These are phyloP conservation scores for Pinus albicaulis DNA, from an alignment of 75 land plant genomes.

Conservation along the genomic window DNA sequence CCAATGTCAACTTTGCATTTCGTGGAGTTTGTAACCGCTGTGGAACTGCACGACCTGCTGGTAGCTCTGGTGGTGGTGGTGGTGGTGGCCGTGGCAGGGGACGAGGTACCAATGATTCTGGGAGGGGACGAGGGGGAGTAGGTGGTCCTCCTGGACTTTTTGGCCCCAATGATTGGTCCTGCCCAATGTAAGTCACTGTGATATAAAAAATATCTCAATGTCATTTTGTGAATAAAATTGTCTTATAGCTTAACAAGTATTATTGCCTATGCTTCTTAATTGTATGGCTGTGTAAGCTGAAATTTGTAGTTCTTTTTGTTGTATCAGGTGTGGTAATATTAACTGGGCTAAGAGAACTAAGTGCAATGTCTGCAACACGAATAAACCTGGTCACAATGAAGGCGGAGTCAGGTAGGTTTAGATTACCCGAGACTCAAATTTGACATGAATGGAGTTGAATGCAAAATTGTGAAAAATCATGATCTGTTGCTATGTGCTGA, in stretches of 20 bases:
- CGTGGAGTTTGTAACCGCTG: slow-evolving; percentile 97
- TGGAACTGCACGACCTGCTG: slow-evolving; percentile 87
- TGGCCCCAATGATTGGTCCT: slow-evolving; percentile 98
- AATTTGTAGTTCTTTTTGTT: not conserved
- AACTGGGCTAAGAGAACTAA: slow-evolving; percentile 97
- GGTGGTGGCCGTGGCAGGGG: slow-evolving; percentile 75
- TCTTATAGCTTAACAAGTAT: not conserved
- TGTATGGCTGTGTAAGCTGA: not conserved
- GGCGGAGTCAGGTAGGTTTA: slow-evolving; percentile 86
- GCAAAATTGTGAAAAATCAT: not conserved
- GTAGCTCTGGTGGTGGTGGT: slow-evolving; percentile 39
- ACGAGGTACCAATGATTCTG: slow-evolving; percentile 50
- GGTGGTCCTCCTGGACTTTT: slow-evolving; percentile 84
- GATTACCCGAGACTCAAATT: not conserved
- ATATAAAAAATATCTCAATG: not conserved
- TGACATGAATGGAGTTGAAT: not conserved
- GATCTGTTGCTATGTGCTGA: not conserved
- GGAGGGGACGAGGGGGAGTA: slow-evolving; percentile 36
- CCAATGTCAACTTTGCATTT: slow-evolving; percentile 93
- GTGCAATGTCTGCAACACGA: slow-evolving; percentile 95
- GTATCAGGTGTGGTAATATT: slow-evolving; percentile 90
- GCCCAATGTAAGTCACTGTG: slow-evolving; percentile 81
- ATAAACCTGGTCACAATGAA: slow-evolving; percentile 92
- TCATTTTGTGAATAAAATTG: not conserved
- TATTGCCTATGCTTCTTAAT: not conserved